Percentiles rank a stretch among this genome's conserved stretches.
These are phyloP conservation scores for Fusarium succisae DNA, from an alignment of 2,329 filamentous ascomycete species.

Conservation along the genomic window DNA sequence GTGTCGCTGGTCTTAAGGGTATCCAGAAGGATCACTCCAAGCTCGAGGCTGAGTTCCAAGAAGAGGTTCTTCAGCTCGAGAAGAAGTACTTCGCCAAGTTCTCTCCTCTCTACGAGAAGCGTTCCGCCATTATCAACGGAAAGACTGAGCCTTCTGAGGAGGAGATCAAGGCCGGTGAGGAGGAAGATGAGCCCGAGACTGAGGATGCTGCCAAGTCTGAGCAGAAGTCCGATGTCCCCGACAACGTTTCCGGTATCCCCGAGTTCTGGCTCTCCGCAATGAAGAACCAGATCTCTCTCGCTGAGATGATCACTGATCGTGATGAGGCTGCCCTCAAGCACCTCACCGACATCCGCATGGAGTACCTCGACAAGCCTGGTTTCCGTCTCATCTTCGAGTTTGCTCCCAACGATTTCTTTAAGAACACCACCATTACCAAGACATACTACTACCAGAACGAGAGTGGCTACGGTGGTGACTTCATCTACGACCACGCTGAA, in stretches of 20 bases:
- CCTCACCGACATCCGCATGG: slow-evolving; percentile 95
- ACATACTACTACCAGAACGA: slow-evolving; percentile 99
- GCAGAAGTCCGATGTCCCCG: slow-evolving; percentile 65
- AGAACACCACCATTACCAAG: slow-evolving; percentile 96
- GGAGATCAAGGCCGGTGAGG: slow-evolving; percentile 87
- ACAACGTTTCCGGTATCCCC: slow-evolving; percentile 80
- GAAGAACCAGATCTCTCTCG: slow-evolving; percentile 98
- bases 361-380: slow-evolving; percentile 97
- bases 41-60: slow-evolving; percentile 97
- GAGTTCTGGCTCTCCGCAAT: slow-evolving; percentile 99
- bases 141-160: slow-evolving; percentile 83
- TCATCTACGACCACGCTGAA: slow-evolving; percentile 99
- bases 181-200: slow-evolving; percentile 77
- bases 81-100: slow-evolving; percentile 99
- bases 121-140: slow-evolving; percentile 92
- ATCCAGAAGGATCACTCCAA: slow-evolving; percentile 99
- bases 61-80: slow-evolving; percentile 96
- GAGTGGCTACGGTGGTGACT: slow-evolving; percentile 97
- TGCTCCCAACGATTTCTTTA: slow-evolving; percentile 93
- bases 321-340: slow-evolving; percentile 94
- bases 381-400: slow-evolving; percentile 99
- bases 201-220: slow-evolving; percentile 69
- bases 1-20: slow-evolving; percentile 94
- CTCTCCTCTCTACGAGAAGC: slow-evolving; percentile 95
- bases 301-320: slow-evolving; percentile 98